Evolutionary conservation across 139 green algal genomes (phyloP).

Genomic region (Coelastrella sp.): DNA sequence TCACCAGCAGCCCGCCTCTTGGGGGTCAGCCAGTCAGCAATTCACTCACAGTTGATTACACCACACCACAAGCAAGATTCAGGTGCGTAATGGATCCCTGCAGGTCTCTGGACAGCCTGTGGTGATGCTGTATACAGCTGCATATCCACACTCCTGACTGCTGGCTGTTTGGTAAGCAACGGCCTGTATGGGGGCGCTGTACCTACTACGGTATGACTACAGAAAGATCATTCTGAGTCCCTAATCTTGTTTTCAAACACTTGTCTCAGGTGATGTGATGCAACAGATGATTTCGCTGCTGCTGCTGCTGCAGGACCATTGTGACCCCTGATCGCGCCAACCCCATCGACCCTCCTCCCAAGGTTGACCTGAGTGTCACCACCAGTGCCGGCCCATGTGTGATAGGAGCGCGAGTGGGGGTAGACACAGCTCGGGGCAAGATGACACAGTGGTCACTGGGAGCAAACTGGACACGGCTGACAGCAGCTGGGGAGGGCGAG

Average conservation of each 20-base stretch:
- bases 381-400: background rate
- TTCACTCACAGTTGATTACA: conserved; percentile 3
- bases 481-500: background rate
- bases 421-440: background rate
- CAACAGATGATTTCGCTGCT: too few relatives aligned
- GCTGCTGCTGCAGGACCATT: background rate
- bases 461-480: background rate
- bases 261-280: too few relatives aligned
- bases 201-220: too few relatives aligned
- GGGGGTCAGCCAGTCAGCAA: background rate
- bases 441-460: conserved; percentile 8
- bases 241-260: too few relatives aligned
- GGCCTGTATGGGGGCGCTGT: too few relatives aligned
- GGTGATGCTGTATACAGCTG: background rate
- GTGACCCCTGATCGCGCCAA: background rate
- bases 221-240: too few relatives aligned
- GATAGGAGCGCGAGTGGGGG: conserved; percentile 1
- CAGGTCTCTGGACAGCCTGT: background rate
- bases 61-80: conserved; percentile 16
- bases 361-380: conserved; percentile 10
- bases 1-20: background rate
- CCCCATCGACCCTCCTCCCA: conserved; percentile 3
- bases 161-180: too few relatives aligned
- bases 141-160: background rate
- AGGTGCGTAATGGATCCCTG: background rate